These are phyloP conservation scores for Metschnikowia anglica DNA, from an alignment of 805 yeast genomes.

Conservation along the genomic window DNA sequence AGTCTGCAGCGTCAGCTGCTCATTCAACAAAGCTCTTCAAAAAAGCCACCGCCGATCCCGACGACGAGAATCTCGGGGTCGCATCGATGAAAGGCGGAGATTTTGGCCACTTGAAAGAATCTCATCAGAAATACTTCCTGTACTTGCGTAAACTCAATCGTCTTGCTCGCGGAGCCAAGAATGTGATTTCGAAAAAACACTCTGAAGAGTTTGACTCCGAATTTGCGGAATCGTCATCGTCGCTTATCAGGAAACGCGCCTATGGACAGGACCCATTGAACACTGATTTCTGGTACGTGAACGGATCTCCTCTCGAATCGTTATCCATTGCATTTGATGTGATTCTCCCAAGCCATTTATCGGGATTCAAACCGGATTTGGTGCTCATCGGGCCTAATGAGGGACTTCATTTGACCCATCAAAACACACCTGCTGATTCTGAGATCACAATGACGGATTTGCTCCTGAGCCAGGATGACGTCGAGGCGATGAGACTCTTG, in stretches of 20 bases:
- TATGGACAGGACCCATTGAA: slow-evolving; percentile 39
- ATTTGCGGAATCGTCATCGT: background rate
- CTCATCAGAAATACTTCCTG: slow-evolving; percentile 31
- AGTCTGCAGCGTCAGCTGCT: no score
- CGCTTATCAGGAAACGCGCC: slow-evolving; percentile 8
- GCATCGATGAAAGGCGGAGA: slow-evolving; percentile 26
- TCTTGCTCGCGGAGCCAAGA: slow-evolving; percentile 23
- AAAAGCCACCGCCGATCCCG: background rate
- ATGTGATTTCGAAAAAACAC: slow-evolving; percentile 16
- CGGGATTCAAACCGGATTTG: slow-evolving; percentile 31
- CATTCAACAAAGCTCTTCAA: no score
- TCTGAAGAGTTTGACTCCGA: slow-evolving; percentile 1
- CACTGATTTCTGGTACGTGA: slow-evolving; percentile 34
- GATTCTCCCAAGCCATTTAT: slow-evolving; percentile 27
- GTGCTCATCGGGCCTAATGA: slow-evolving; percentile 38
- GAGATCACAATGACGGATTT: slow-evolving; percentile 8
- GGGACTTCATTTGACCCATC: slow-evolving; percentile 21
- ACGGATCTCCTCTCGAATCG: slow-evolving; percentile 27
- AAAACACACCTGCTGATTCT: background rate
- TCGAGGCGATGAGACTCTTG: slow-evolving; percentile 22
- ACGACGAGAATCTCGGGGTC: no score
- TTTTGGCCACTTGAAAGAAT: slow-evolving; percentile 33
- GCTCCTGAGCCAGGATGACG: slow-evolving; percentile 4
- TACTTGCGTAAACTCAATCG: slow-evolving; percentile 19
- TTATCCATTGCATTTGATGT: slow-evolving; percentile 28